Conservation (phyloP, 768 basidiomycete species). For the Pisolithus tinctorius region DNA sequence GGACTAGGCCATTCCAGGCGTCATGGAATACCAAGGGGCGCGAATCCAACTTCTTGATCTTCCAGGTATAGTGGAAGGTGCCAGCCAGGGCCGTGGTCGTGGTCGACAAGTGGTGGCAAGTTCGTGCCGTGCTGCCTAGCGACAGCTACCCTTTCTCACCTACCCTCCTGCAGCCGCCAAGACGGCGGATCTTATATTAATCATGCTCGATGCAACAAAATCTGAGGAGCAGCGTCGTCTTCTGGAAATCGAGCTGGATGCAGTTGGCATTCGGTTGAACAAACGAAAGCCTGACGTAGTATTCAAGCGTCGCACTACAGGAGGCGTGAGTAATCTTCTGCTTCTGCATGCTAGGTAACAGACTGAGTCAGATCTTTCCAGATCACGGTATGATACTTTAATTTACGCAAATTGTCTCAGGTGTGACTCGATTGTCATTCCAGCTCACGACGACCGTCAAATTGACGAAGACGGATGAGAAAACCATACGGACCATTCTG, state of each 20-base stretch:
- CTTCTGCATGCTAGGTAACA: background rate
- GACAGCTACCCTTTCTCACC: background rate
- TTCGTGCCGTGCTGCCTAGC: slow-evolving; percentile 22
- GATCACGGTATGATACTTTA: slow-evolving; percentile 53
- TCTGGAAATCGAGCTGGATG: slow-evolving; percentile 90
- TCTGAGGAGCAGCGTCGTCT: slow-evolving; percentile 84
- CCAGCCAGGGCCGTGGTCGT: slow-evolving; percentile 84
- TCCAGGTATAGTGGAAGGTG: slow-evolving; percentile 93
- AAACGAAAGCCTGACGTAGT: slow-evolving; percentile 87
- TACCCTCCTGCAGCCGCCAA: slow-evolving; percentile 52
- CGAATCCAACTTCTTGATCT: slow-evolving; percentile 92
- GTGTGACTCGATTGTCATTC: background rate
- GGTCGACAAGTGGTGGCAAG: slow-evolving; percentile 96
- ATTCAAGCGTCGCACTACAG: slow-evolving; percentile 89
- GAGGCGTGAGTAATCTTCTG: slow-evolving; percentile 56
- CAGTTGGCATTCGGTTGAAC: slow-evolving; percentile 94
- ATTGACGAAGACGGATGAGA: slow-evolving; percentile 90
- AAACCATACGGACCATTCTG: slow-evolving; percentile 87
- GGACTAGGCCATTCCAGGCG: slow-evolving; percentile 87
- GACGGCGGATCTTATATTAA: slow-evolving; percentile 87
- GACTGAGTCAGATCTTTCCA: slow-evolving; percentile 19
- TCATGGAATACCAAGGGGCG: slow-evolving; percentile 91
- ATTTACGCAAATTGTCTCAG: background rate
- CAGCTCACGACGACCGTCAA: slow-evolving; percentile 89
- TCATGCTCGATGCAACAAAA: slow-evolving; percentile 92